Conservation (phyloP, 2,329 filamentous ascomycete genomes). For the Talaromyces rugulosus region DNA sequence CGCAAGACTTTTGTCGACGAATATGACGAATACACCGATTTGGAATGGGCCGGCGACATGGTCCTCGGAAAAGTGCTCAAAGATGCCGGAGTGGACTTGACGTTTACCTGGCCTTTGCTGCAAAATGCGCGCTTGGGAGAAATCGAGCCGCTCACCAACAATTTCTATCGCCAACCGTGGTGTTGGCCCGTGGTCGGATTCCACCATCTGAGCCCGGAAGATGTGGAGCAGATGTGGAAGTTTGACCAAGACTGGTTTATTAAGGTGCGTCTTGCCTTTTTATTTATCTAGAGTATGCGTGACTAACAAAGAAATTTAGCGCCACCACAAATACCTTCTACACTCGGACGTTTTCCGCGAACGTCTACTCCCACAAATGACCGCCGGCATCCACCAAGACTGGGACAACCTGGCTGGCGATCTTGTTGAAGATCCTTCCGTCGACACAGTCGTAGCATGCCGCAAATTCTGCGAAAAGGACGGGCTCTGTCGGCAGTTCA, state of each 20-base stretch:
- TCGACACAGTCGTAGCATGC: conserved; percentile 28
- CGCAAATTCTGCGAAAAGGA: conserved; percentile 23
- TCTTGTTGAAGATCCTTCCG: conserved; percentile 24
- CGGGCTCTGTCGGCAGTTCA: conserved; percentile 27
- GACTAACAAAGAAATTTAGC: conserved; percentile 12
- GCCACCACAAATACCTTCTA: conserved; percentile 25
- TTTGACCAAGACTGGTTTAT: conserved; percentile 54
- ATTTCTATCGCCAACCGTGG: conserved; percentile 42
- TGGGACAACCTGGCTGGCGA: conserved; percentile 34
- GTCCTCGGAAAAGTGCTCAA: conserved; percentile 46
- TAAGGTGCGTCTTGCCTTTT: conserved; percentile 48
- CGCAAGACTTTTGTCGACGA: conserved; percentile 39
- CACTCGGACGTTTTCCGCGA: conserved; percentile 36
- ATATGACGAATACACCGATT: conserved; percentile 44
- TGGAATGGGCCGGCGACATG: conserved; percentile 49
- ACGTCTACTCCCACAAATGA: conserved; percentile 30
- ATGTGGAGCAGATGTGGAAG: conserved; percentile 41
- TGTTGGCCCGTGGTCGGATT: conserved; percentile 49
- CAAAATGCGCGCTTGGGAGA: conserved; percentile 41
- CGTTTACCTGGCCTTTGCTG: conserved; percentile 47
- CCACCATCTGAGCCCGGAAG: conserved; percentile 44
- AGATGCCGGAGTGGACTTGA: conserved; percentile 44
- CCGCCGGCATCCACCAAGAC: conserved; percentile 20
- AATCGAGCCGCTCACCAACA: conserved; percentile 39
- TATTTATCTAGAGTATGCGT: no score